Conservation (phyloP, 106 monocot species). For the Posidonia australis region DNA sequence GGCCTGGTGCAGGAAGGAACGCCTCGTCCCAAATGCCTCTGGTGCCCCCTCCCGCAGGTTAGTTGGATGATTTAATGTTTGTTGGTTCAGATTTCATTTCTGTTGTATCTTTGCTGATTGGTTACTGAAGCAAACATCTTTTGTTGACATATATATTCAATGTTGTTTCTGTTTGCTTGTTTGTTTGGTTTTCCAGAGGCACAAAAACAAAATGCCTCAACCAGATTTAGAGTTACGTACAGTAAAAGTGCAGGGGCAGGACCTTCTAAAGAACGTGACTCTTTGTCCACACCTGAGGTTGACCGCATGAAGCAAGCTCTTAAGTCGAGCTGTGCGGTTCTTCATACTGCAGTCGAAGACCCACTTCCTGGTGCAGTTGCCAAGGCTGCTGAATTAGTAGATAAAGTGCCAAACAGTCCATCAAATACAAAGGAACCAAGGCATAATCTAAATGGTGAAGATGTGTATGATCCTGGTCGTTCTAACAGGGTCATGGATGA, state of each 20-base stretch:
- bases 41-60: no score
- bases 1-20: no score
- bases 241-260: background rate
- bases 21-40: no score
- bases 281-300: constrained; percentile 15
- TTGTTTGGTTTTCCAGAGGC: background rate
- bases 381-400: constrained; percentile 17
- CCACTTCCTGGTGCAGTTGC: constrained; percentile 28
- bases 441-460: background rate
- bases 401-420: background rate
- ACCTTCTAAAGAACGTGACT: background rate
- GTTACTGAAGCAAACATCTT: no score
- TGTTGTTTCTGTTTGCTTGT: no score
- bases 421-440: constrained; percentile 5
- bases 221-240: background rate
- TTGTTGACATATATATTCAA: no score
- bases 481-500: background rate
- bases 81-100: no score
- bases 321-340: constrained; percentile 17
- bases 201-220: background rate
- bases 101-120: no score
- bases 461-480: background rate
- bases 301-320: constrained; percentile 20
- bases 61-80: no score
- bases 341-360: constrained; percentile 33